A percentile compares a stretch with the other conserved stretches of the same genome.
phyloP scores from a whole-genome alignment of 2,329 filamentous ascomycete species.

The Fusarium sp. region DNA sequence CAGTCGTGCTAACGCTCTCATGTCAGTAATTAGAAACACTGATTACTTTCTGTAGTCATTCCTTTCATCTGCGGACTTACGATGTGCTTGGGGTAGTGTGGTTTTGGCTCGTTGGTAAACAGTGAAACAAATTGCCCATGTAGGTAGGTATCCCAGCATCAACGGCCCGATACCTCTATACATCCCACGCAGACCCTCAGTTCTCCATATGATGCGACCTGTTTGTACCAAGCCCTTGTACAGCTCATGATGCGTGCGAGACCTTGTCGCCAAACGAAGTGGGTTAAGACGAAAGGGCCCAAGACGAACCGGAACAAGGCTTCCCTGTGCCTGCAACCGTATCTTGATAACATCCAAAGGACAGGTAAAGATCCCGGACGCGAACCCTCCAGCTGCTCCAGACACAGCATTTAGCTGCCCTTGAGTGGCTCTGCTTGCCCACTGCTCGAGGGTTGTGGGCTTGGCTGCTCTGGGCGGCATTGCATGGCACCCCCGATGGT shows the following conservation, averaged over 20 bases:
- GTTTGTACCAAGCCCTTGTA: conserved; percentile 90
- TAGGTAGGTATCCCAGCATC: conserved; percentile 91
- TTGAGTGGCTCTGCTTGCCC: conserved; percentile 64
- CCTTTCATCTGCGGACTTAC: conserved; percentile 51
- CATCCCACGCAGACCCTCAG: conserved; percentile 88
- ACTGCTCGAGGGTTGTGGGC: conserved; percentile 44
- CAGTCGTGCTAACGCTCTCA: conserved; percentile 65
- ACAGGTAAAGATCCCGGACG: conserved; percentile 91
- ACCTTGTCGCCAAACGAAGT: conserved; percentile 56
- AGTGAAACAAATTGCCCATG: conserved; percentile 97
- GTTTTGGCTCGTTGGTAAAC: conserved; percentile 90
- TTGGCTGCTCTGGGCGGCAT: conserved; percentile 4
- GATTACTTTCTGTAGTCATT: neutral
- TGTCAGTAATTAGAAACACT: neutral
- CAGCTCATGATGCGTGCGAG: conserved; percentile 60
- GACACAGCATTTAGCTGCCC: conserved; percentile 80
- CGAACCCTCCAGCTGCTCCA: conserved; percentile 87
- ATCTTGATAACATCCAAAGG: conserved; percentile 99
- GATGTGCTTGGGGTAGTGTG: conserved; percentile 71
- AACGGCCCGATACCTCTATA: conserved; percentile 94
- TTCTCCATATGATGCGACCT: conserved; percentile 80
- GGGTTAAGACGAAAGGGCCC: conserved; percentile 62
- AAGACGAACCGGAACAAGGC: conserved; percentile 65
- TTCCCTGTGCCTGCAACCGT: conserved; percentile 92
- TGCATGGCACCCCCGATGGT: neutral